Evolutionary conservation across 345 rosid species (phyloP).

Genomic region (Linum trigynum): DNA sequence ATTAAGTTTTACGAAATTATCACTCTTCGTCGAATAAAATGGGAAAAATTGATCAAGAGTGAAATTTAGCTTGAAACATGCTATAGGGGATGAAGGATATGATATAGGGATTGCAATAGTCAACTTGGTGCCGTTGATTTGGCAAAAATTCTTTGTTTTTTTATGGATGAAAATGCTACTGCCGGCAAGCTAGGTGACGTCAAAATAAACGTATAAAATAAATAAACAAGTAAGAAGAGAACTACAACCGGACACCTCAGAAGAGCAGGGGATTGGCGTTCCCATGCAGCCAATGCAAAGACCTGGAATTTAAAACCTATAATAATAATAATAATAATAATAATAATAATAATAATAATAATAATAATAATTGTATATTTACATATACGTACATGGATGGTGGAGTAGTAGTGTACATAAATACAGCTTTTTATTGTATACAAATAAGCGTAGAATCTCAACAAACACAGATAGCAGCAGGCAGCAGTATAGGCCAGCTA

Average conservation of each 20-base stretch:
- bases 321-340: too few species aligned
- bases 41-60: too few species aligned
- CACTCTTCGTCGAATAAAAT: too few species aligned
- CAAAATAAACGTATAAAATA: not conserved
- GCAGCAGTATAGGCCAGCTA: too few species aligned
- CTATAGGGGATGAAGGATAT: not conserved
- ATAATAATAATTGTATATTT: too few species aligned
- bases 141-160: not conserved
- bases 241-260: not conserved
- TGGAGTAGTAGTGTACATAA: too few species aligned
- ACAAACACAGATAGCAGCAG: too few species aligned
- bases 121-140: not conserved
- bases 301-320: not conserved
- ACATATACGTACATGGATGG: too few species aligned
- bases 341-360: too few species aligned
- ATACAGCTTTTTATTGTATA: too few species aligned
- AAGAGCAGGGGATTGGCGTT: not conserved
- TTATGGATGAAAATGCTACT: not conserved
- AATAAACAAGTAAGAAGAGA: not conserved
- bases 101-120: not conserved
- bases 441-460: too few species aligned
- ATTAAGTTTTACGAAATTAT: too few species aligned
- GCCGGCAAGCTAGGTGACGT: not conserved
- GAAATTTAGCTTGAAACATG: not conserved
- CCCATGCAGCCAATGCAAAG: not conserved